Evolutionary conservation across 2,329 filamentous ascomycete genomes (phyloP).

Genomic region (Gyromitra esculenta): DNA sequence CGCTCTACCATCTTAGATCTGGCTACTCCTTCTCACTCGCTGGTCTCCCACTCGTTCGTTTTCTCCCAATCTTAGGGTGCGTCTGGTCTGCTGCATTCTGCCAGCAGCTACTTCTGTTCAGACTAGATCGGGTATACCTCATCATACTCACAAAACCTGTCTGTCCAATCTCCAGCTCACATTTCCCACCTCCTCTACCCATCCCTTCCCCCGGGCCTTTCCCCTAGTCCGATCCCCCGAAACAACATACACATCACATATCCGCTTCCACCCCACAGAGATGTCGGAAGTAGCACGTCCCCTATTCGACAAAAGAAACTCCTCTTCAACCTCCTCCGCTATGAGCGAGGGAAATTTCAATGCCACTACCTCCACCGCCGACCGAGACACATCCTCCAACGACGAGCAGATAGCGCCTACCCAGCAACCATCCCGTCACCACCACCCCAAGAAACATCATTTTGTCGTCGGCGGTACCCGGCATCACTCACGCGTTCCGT

Average conservation of each 20-base stretch:
- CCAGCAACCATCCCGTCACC: constrained; percentile 46
- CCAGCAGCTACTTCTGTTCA: constrained; percentile 36
- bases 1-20: constrained; percentile 22
- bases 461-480: constrained; percentile 54
- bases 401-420: constrained; percentile 43
- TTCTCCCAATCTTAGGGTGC: constrained; percentile 25
- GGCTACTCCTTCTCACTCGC: constrained; percentile 33
- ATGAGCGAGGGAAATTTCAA: constrained; percentile 43
- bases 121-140: constrained; percentile 42
- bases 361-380: constrained; percentile 27
- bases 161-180: constrained; percentile 49
- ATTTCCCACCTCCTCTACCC: constrained; percentile 22
- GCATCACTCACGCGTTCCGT: constrained; percentile 54
- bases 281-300: constrained; percentile 47
- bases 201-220: constrained; percentile 16
- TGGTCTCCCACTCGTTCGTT: constrained; percentile 2
- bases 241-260: constrained; percentile 51
- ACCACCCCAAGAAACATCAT: constrained; percentile 52
- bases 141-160: constrained; percentile 31
- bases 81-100: constrained; percentile 39
- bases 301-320: constrained; percentile 45
- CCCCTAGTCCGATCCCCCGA: constrained; percentile 35
- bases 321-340: constrained; percentile 37
- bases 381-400: constrained; percentile 50
- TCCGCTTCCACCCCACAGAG: constrained; percentile 13